Base-by-base conservation (phyloP, 371 early-diverging fungal species). In the Zopfochytrium polystomum region DNA sequence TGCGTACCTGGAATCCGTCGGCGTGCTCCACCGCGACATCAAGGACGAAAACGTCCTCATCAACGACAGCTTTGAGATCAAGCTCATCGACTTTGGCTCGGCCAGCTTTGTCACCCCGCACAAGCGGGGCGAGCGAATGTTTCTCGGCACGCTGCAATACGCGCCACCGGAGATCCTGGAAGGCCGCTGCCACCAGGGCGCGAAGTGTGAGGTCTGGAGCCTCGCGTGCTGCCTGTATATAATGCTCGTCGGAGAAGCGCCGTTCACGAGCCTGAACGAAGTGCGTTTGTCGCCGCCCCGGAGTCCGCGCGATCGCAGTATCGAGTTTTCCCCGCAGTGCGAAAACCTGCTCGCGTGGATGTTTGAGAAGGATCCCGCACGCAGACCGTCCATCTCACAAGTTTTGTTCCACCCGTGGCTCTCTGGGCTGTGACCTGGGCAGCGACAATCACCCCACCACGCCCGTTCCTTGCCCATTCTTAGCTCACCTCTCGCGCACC, bases 31-130 rank as follows among this genome's bases (percentile, higher is more conserved):
- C 68, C 65, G 65, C 13, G 77, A 70, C 65, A 74, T 73, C 62
- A 75, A 74, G 51, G 76, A 75, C 58, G 90, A 90, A 61, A 77
- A 52, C 56, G 49, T 58, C 32, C 43, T 63, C 46, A 58, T 60
- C 29, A 75, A 79, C 62, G 64, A 60, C 18, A 13, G 55, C 31
- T 71, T 75, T 50, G 57, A 52, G 27, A 86, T 89, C 55, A 88
- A 88, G 66, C 63, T 92, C 42, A 88, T 90, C 55, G 92, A 92
- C 60, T 92, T 92, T 78, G 92, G 92, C 5, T 82, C 85, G 29
- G 84, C 89, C n/a, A 55, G 60, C 33, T 68, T 70, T 51, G 57
- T 42, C 58, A 60, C 50, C 52, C 34, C 34, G 54, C 22, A 22
- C 55, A 56, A 6, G 52, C 38, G 18, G 55, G 34, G 20, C 32